phyloP scores from a whole-genome alignment of 306 rosid species.

The Boehmeria nivea region DNA sequence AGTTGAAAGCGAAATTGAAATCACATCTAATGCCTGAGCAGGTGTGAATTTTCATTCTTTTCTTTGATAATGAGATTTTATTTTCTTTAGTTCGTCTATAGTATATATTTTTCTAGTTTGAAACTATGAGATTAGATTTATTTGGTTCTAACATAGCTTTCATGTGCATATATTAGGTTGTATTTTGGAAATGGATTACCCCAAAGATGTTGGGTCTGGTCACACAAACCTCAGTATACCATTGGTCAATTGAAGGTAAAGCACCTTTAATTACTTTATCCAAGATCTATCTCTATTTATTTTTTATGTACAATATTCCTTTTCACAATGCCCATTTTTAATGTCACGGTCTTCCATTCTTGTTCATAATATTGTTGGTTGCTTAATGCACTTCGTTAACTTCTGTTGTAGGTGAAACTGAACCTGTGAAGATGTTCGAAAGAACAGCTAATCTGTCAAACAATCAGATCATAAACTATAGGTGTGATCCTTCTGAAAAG shows the following conservation, averaged over 20 bases:
- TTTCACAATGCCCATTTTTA: constrained; percentile 11
- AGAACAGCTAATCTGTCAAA: constrained; percentile 88
- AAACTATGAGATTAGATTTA: constrained; percentile 4
- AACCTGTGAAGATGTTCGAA: constrained; percentile 92
- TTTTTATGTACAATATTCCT: constrained; percentile 5
- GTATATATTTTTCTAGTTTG: not conserved
- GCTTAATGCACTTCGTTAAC: constrained; percentile 17
- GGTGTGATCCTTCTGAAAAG: constrained; percentile 96
- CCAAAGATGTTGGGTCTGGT: constrained; percentile 89
- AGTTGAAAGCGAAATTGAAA: constrained; percentile 91
- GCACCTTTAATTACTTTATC: constrained; percentile 14
- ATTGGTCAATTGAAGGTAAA: constrained; percentile 96
- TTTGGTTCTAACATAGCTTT: constrained; percentile 15
- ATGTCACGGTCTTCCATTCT: not conserved
- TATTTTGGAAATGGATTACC: constrained; percentile 98
- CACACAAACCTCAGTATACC: constrained; percentile 88
- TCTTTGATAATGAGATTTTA: too few species aligned
- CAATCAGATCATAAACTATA: constrained; percentile 95
- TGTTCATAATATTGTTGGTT: constrained; percentile 20
- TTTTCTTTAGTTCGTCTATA: not conserved
- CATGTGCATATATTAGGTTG: constrained; percentile 48
- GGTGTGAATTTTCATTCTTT: constrained; percentile 37
- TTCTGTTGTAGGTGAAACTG: constrained; percentile 74
- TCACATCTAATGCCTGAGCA: constrained; percentile 97
- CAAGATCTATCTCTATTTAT: constrained; percentile 3